Conservation (phyloP, 805 yeast genomes). For the Yarrowia alimentaria region DNA sequence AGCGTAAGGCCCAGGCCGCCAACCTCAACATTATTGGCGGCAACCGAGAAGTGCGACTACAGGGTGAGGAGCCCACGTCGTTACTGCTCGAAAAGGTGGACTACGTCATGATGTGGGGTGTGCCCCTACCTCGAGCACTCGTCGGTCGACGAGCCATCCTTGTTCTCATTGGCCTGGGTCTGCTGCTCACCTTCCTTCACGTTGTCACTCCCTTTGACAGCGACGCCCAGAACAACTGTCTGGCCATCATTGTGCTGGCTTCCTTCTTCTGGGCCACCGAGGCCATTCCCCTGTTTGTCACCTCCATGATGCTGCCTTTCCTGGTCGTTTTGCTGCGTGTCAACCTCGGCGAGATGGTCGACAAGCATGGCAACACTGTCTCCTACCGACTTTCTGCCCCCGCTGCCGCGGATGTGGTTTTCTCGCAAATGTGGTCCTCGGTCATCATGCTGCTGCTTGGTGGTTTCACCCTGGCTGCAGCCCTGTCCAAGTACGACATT, state of each 20-base stretch:
- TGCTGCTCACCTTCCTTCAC: constrained; percentile 46
- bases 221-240: constrained; percentile 65
- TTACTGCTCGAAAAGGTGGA: constrained; percentile 7
- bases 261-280: constrained; percentile 96
- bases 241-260: constrained; percentile 77
- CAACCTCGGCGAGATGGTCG: constrained; percentile 47
- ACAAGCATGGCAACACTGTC: constrained; percentile 45
- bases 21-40: constrained; percentile 29
- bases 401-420: constrained; percentile 73
- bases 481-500: constrained; percentile 83
- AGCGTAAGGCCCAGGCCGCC: constrained; percentile 81
- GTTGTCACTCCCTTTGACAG: constrained; percentile 20
- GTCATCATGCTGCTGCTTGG: constrained; percentile 87
- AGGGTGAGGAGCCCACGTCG: constrained; percentile 34
- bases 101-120: constrained; percentile 25
- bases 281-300: constrained; percentile 85
- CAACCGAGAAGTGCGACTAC: constrained; percentile 35
- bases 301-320: constrained; percentile 80
- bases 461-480: constrained; percentile 94
- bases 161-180: constrained; percentile 52
- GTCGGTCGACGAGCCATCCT: constrained; percentile 45
- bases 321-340: constrained; percentile 72
- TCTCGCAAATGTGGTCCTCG: constrained; percentile 92
- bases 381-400: constrained; percentile 49
- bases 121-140: constrained; percentile 42